Percentiles rank a stretch among this genome's conserved stretches.
These are phyloP conservation scores for Staphylotrichum longicolle DNA, from an alignment of 495 filamentous ascomycete genomes.

Conservation along the genomic window DNA sequence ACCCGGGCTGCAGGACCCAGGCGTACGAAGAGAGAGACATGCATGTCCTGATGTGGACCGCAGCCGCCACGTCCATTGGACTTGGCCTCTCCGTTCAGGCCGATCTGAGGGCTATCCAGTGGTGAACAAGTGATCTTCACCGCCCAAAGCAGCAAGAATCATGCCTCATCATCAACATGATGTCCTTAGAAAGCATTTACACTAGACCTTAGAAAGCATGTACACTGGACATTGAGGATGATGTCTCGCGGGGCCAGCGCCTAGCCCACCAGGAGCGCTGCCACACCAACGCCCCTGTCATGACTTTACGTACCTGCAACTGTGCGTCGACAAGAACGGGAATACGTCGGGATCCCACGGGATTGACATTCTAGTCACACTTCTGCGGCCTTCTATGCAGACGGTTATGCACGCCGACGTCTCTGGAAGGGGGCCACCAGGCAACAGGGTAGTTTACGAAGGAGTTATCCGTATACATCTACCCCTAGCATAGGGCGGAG, in stretches of 20 bases:
- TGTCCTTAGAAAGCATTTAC: not conserved
- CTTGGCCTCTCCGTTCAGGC: not conserved
- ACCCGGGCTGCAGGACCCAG: conserved; percentile 15
- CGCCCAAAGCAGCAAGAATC: not conserved
- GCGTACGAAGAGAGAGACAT: conserved; percentile 6
- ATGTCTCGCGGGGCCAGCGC: no score
- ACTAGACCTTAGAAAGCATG: not conserved
- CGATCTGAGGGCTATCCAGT: not conserved
- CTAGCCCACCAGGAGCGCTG: no score
- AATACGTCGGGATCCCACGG: not conserved
- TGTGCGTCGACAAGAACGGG: not conserved
- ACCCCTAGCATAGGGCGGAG: no score
- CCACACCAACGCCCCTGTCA: no score
- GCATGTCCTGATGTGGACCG: conserved; percentile 8
- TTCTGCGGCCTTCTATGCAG: conserved; percentile 18
- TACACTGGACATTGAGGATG: no score
- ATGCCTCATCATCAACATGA: not conserved
- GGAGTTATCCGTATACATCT: no score
- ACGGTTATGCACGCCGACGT: conserved; percentile 15
- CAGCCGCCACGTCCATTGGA: not conserved
- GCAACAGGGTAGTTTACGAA: not conserved
- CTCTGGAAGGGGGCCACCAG: not conserved
- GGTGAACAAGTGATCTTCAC: not conserved
- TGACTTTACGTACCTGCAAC: not conserved
- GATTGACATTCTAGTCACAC: not conserved